These are phyloP conservation scores for Rhizoclosmatium sp. DNA, from an alignment of 192 early-diverging fungal genomes.

Conservation along the genomic window DNA sequence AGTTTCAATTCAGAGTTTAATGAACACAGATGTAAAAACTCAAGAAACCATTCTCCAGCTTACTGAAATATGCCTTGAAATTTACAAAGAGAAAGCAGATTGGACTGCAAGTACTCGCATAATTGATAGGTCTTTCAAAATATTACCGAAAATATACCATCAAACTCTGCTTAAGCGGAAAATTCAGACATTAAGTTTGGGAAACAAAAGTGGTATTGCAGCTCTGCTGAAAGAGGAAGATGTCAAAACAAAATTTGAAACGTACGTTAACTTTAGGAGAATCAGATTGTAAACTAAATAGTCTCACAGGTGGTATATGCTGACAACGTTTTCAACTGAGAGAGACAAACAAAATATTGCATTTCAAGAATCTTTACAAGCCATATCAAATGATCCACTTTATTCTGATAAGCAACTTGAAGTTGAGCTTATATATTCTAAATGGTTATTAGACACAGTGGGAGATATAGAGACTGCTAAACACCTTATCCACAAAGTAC, in stretches of 20 bases:
- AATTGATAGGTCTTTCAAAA: conserved; percentile 21
- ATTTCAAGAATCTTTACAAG: conserved; percentile 13
- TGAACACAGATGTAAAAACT: background rate
- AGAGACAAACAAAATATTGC: conserved; percentile 6
- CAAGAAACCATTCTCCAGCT: conserved; percentile 17
- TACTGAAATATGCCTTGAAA: conserved; percentile 9
- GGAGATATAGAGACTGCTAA: background rate
- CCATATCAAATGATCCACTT: background rate
- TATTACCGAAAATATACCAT: conserved; percentile 26
- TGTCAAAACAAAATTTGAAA: conserved; percentile 14
- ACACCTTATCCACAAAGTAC: background rate
- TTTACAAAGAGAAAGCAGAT: conserved; percentile 14
- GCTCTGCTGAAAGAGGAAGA: conserved; percentile 27
- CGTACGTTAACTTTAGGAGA: conserved; percentile 9
- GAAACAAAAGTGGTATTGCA: conserved; percentile 15
- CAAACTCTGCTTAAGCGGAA: conserved; percentile 7
- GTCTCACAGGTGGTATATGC: conserved; percentile 29
- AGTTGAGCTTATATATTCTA: background rate
- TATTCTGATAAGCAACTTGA: background rate
- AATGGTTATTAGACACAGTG: conserved; percentile 1
- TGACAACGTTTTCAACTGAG: conserved; percentile 6
- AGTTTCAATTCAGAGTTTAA: conserved; percentile 6
- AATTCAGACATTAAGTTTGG: conserved; percentile 14
- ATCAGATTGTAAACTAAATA: background rate
- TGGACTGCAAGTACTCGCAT: conserved; percentile 19